phyloP scores from a whole-genome alignment of 2,329 filamentous ascomycete genomes.

The Seiridium unicorne region DNA sequence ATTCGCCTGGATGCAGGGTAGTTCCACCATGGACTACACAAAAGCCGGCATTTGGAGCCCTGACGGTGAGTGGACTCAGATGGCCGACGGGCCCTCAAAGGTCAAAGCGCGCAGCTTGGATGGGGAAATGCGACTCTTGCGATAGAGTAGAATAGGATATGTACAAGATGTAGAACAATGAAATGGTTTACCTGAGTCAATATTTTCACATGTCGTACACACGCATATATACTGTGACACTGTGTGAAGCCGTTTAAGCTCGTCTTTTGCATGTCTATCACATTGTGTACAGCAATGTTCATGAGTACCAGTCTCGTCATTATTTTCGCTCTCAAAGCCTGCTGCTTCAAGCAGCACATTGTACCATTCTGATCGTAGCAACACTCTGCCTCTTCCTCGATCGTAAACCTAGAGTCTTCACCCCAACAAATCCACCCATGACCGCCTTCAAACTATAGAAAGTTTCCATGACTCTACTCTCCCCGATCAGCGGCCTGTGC shows the following conservation, averaged over 20 bases:
- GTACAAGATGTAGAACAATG: too few species aligned
- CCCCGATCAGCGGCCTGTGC: not conserved
- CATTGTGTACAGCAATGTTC: too few species aligned
- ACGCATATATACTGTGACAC: too few species aligned
- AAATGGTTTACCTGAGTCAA: too few species aligned
- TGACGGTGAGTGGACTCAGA: conserved; percentile 64
- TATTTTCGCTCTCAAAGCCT: too few species aligned
- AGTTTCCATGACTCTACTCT: not conserved
- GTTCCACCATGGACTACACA: conserved; percentile 66
- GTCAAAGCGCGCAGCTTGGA: conserved; percentile 28
- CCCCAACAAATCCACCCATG: not conserved
- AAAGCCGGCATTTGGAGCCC: conserved; percentile 69
- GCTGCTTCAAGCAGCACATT: not conserved
- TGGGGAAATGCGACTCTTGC: conserved; percentile 8
- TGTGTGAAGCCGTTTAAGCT: too few species aligned
- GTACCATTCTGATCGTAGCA: not conserved
- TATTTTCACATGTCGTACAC: too few species aligned
- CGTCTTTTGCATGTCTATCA: too few species aligned
- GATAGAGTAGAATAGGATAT: not conserved
- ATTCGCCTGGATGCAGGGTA: conserved; percentile 72
- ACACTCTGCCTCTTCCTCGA: not conserved
- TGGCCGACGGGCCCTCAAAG: conserved; percentile 60
- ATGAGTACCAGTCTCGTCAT: not conserved
- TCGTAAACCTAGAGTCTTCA: not conserved
- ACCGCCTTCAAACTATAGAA: not conserved